These are phyloP conservation scores for Hanseniaspora thailandica DNA, from an alignment of 805 yeast genomes.

Conservation along the genomic window DNA sequence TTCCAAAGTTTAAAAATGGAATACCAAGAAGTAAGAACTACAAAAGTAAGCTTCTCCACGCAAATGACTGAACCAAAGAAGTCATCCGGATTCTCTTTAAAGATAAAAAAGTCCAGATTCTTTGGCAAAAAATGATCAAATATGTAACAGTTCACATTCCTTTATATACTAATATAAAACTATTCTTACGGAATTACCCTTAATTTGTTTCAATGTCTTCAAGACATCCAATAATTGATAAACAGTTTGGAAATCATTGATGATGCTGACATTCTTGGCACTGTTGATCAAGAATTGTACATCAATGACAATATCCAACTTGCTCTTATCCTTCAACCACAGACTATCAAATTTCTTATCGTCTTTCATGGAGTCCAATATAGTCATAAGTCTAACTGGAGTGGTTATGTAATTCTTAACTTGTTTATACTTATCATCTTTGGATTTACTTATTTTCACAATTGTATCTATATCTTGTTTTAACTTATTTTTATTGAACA, in stretches of 20 bases:
- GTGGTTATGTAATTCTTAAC: slow-evolving; percentile 26
- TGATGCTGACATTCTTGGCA: slow-evolving; percentile 4
- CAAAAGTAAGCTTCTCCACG: slow-evolving; percentile 34
- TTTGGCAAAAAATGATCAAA: slow-evolving; percentile 52
- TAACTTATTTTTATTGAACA: slow-evolving; percentile 64
- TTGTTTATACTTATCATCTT: slow-evolving; percentile 16
- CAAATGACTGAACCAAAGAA: slow-evolving; percentile 53
- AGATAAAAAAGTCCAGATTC: slow-evolving; percentile 72
- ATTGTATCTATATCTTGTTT: slow-evolving; percentile 41
- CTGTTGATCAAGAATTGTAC: slow-evolving; percentile 23
- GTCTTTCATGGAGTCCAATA: slow-evolving; percentile 21
- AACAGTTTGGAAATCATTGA: slow-evolving; percentile 11
- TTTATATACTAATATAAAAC: slow-evolving; percentile 21
- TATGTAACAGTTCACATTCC: background rate
- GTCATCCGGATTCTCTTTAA: slow-evolving; percentile 57
- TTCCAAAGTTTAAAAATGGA: background rate
- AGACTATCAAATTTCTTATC: slow-evolving; percentile 13
- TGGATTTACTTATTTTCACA: slow-evolving; percentile 10
- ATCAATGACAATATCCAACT: slow-evolving; percentile 28
- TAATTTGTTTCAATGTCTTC: slow-evolving; percentile 23
- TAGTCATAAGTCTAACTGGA: slow-evolving; percentile 26
- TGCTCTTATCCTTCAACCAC: slow-evolving; percentile 28
- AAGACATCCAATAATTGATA: slow-evolving; percentile 19
- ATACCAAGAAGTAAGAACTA: background rate
- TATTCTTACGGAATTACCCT: slow-evolving; percentile 28